phyloP scores from a whole-genome alignment of 306 rosid species.

The Prunus salicina region DNA sequence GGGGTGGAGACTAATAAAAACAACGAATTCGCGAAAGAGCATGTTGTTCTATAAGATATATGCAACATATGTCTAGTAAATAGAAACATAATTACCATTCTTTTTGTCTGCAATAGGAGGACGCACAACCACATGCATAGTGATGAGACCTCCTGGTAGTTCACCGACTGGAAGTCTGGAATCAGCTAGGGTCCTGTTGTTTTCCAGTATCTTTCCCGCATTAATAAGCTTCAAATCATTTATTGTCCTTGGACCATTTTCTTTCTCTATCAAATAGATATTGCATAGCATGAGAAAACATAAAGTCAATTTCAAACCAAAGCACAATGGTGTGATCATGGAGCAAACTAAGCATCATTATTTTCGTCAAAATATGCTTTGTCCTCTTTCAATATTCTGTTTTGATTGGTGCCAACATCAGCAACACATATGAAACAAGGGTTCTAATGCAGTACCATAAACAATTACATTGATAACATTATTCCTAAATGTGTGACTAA shows the following conservation, averaged over 20 bases:
- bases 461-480: not conserved
- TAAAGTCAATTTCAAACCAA: not conserved
- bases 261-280: conserved; percentile 30
- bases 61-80: not conserved
- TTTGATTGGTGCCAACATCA: not conserved
- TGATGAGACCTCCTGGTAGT: conserved; percentile 38
- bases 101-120: conserved; percentile 37
- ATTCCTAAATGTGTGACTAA: not conserved
- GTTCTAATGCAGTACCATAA: not conserved
- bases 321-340: conserved; percentile 4
- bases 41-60: not conserved
- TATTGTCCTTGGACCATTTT: conserved; percentile 36
- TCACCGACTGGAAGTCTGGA: conserved; percentile 38
- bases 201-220: conserved; percentile 46
- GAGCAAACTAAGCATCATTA: not conserved
- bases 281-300: conserved; percentile 7
- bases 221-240: conserved; percentile 47
- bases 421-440: conserved; percentile 1
- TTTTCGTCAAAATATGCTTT: not conserved
- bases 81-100: conserved; percentile 26
- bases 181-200: conserved; percentile 40
- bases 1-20: not conserved
- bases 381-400: not conserved
- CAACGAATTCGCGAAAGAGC: not conserved
- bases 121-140: conserved; percentile 49